Conservation (phyloP, 495 filamentous ascomycete genomes). For the Pyronema omphalodes region DNA sequence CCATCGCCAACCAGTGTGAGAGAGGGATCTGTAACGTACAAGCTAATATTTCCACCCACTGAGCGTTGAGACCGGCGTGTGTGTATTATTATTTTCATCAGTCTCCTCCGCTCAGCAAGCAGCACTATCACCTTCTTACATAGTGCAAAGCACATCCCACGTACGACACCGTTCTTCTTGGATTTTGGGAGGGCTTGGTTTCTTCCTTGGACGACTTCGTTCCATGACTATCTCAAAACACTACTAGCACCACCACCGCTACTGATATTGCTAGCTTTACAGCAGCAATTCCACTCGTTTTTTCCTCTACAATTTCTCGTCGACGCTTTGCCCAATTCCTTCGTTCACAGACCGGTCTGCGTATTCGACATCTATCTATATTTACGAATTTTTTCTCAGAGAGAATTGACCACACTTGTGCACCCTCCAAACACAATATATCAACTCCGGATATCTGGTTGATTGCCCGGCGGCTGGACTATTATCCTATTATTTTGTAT, state of each 20-base stretch:
- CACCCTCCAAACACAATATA: no score
- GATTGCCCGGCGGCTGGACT: no score
- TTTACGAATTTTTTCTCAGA: no score
- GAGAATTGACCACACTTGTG: no score
- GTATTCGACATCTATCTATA: no score
- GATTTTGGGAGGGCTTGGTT: conserved; percentile 1
- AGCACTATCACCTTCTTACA: neutral
- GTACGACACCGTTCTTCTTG: neutral
- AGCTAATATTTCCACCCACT: neutral
- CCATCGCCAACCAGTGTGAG: neutral
- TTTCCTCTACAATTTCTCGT: neutral
- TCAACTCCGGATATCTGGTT: no score
- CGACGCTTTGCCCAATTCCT: no score
- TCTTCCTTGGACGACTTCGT: neutral
- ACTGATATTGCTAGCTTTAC: neutral
- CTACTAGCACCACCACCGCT: neutral
- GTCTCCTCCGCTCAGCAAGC: neutral
- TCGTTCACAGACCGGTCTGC: no score
- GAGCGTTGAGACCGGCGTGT: neutral
- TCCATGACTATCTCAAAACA: neutral
- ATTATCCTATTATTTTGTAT: no score
- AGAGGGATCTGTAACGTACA: neutral
- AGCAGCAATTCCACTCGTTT: conserved; percentile 3
- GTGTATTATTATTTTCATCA: neutral
- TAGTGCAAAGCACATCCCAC: neutral